A percentile compares a stretch with the other conserved stretches of the same genome.
Conservation (phyloP, 2,329 filamentous ascomycete genomes). For the Aspergillus alliaceus region DNA sequence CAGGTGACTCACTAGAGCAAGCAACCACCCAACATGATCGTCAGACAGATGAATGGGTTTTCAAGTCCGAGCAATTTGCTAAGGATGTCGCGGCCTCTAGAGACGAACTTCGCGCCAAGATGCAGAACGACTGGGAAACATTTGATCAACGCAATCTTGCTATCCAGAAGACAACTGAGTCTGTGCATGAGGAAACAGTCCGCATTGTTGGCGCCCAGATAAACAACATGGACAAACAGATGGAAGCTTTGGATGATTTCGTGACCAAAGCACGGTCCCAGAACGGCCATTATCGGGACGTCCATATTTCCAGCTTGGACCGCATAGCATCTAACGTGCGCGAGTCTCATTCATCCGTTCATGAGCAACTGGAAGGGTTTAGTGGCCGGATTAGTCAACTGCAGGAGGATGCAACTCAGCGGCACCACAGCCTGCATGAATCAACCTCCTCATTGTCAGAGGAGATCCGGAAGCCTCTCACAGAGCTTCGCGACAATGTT, state of each 20-base stretch:
- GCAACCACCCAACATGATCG: slow-evolving; percentile 66
- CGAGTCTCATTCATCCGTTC: slow-evolving; percentile 70
- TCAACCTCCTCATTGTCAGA: slow-evolving; percentile 61
- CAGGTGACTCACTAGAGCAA: slow-evolving; percentile 64
- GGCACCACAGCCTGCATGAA: slow-evolving; percentile 59
- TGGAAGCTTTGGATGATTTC: slow-evolving; percentile 87
- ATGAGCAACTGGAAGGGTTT: slow-evolving; percentile 67
- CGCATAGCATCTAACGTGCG: slow-evolving; percentile 68
- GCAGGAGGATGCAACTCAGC: slow-evolving; percentile 65
- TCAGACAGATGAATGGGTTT: slow-evolving; percentile 73
- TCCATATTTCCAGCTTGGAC: slow-evolving; percentile 66
- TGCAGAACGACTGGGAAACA: slow-evolving; percentile 81
- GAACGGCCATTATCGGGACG: slow-evolving; percentile 74
- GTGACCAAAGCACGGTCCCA: slow-evolving; percentile 77
- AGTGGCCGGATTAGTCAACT: slow-evolving; percentile 68
- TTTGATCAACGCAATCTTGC: slow-evolving; percentile 79
- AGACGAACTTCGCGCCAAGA: slow-evolving; percentile 74
- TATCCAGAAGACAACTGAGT: slow-evolving; percentile 79
- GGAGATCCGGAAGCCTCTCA: slow-evolving; percentile 67
- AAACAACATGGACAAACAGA: slow-evolving; percentile 80
- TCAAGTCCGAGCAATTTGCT: slow-evolving; percentile 67
- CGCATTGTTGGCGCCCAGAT: slow-evolving; percentile 88
- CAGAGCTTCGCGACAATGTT: slow-evolving; percentile 70
- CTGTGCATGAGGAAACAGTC: slow-evolving; percentile 86
- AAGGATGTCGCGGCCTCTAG: slow-evolving; percentile 71